Conservation (phyloP, 306 rosid species). For the Ziziphus jujuba region DNA sequence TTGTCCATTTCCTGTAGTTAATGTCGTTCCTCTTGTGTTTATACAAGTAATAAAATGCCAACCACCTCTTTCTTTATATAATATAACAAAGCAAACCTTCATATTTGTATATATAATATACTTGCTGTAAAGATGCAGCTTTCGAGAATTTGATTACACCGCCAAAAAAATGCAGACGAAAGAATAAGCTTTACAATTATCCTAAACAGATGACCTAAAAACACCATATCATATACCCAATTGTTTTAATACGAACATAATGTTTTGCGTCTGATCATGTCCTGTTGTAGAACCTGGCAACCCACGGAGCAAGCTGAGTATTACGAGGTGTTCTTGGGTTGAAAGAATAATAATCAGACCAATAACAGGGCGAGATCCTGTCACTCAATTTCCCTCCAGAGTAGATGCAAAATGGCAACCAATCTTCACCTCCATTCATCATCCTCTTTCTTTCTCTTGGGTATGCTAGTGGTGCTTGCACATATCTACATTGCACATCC, state of each 20-base stretch:
- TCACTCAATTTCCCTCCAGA: constrained; percentile 51
- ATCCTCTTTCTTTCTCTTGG: constrained; percentile 85
- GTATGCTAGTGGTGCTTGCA: constrained; percentile 88
- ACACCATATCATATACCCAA: too few species aligned
- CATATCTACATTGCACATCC: constrained; percentile 53
- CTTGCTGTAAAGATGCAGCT: too few species aligned
- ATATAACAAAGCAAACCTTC: too few species aligned
- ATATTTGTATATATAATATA: too few species aligned
- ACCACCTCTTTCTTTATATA: neutral
- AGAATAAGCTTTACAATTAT: too few species aligned
- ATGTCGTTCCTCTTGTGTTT: constrained; percentile 7
- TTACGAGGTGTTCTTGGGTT: constrained; percentile 62
- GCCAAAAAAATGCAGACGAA: too few species aligned
- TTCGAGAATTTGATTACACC: too few species aligned
- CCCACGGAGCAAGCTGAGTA: constrained; percentile 93
- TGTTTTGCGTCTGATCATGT: neutral
- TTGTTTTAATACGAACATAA: too few species aligned
- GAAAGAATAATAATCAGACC: constrained; percentile 76
- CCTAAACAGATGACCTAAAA: too few species aligned
- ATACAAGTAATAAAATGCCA: constrained; percentile 40
- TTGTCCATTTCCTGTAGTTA: constrained; percentile 18
- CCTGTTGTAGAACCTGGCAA: constrained; percentile 63
- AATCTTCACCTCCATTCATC: constrained; percentile 85
- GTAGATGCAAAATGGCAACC: constrained; percentile 85
- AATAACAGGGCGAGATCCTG: constrained; percentile 62